These are phyloP conservation scores for Clarkia xantiana DNA, from an alignment of 345 rosid species.

Conservation along the genomic window DNA sequence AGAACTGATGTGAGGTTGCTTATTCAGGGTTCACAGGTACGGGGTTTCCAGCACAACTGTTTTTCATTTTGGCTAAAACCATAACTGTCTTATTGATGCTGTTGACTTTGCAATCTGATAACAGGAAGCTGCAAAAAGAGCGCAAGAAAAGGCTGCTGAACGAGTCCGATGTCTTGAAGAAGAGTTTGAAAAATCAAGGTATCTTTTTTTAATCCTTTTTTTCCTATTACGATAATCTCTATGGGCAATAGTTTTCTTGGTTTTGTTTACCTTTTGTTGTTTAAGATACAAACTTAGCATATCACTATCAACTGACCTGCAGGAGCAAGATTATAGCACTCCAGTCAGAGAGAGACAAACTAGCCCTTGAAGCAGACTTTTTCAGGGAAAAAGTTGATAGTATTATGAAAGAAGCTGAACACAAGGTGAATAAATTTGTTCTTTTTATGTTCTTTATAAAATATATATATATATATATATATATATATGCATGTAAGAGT, in stretches of 20 bases:
- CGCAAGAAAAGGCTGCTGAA: conserved; percentile 61
- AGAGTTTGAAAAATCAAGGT: conserved; percentile 63
- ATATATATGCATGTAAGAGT: neutral
- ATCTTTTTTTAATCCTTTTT: conserved; percentile 2
- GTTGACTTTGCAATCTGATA: conserved; percentile 10
- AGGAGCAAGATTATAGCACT: conserved; percentile 61
- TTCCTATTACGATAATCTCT: neutral
- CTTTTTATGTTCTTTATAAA: neutral
- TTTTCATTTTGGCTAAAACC: neutral
- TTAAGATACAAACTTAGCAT: too few relatives aligned
- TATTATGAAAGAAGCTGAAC: conserved; percentile 64
- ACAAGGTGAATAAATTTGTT: conserved; percentile 34
- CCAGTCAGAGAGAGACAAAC: conserved; percentile 69
- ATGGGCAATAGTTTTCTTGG: neutral
- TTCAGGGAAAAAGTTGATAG: conserved; percentile 60
- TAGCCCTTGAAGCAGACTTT: conserved; percentile 58
- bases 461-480: too few relatives aligned
- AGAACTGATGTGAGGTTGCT: conserved; percentile 47
- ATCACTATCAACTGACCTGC: neutral
- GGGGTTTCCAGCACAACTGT: too few relatives aligned
- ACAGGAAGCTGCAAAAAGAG: conserved; percentile 68
- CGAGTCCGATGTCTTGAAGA: conserved; percentile 64
- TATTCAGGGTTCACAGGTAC: conserved; percentile 82
- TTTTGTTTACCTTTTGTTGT: neutral
- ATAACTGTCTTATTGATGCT: neutral